These are phyloP conservation scores for Lipomyces lipofer DNA, from an alignment of 805 yeast species.

Conservation along the genomic window DNA sequence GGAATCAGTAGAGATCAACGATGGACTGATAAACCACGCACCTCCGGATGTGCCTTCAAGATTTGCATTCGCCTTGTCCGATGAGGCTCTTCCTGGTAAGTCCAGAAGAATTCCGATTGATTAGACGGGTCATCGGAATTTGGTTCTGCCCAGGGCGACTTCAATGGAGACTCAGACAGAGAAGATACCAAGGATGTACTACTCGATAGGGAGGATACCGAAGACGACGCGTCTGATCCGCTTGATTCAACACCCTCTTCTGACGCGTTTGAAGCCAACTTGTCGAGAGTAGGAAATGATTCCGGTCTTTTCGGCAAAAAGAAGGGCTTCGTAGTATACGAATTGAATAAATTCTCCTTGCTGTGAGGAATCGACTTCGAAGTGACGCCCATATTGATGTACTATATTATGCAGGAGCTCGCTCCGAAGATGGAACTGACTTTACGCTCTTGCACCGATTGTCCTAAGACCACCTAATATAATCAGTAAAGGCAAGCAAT, in stretches of 20 bases:
- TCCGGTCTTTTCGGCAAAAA: constrained; percentile 23
- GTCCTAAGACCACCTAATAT: too few species aligned
- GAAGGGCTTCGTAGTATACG: constrained; percentile 13
- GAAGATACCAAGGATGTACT: constrained; percentile 9
- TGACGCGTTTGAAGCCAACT: not conserved
- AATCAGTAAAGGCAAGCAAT: too few species aligned
- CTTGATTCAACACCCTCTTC: not conserved
- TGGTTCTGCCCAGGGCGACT: not conserved
- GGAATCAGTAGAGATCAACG: not conserved
- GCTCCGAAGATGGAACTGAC: too few species aligned
- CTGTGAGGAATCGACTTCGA: not conserved
- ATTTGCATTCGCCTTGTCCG: constrained; percentile 70
- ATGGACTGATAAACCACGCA: too few species aligned
- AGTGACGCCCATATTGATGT: too few species aligned
- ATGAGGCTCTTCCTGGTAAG: constrained; percentile 80
- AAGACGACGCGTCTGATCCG: not conserved
- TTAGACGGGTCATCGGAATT: constrained; percentile 10
- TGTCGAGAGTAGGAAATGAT: not conserved
- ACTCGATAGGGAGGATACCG: not conserved
- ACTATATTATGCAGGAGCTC: too few species aligned
- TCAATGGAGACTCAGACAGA: constrained; percentile 2
- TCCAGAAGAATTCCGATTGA: constrained; percentile 71
- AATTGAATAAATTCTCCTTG: not conserved
- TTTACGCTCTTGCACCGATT: too few species aligned
- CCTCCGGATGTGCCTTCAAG: constrained; percentile 73